Evolutionary conservation across 1,284 basidiomycete genomes (phyloP), one percentile per base, ranked within the genome.

Genomic region (Cryptococcus sp.): DNA sequence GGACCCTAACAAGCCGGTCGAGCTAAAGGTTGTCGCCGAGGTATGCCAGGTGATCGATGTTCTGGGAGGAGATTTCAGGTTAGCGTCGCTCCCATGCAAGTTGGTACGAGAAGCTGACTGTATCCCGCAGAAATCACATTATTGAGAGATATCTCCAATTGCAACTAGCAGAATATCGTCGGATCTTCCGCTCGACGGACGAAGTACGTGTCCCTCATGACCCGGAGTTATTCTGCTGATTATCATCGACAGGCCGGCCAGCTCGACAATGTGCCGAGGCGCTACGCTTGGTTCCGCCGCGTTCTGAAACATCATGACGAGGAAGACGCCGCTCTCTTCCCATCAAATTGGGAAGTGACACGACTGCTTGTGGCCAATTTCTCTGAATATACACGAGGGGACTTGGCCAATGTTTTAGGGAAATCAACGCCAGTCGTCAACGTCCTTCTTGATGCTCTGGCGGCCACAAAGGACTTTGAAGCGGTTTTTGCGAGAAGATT

Each of bases 221-320:
- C 13, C 39, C 11, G 20, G 37, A 19, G 10, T 23, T 22, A 46
- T 29, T 17, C 45, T 41, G 34, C 22, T 17, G 20, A 38, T 37
- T 39, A n/a, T 44, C 41, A 17, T 50, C 19, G 13, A 2, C 52
- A 80, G 78, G 85, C 96, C 0, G 96, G 95, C 1, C 93, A 97
- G 74, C 82, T 99, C 46, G 96, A 99, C 78, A 99, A 99, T 64
- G 84, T 98, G 5, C 86, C 91, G 0, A 83, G 95, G 17, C 85
- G 96, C 40, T 99, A 93, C 67, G 91, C 94, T 2, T 99, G 94
- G 93, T 98, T 98, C 79, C 82, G 89, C 22, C 84, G 94, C n/a
- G 78, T 95, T n/a, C 79, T 99, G 38, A 86, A 89, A 64, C 86
- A 85, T 7, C 91, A 96, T 74, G 92, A 97, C 65, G 85, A 89